These are phyloP conservation scores for Apiospora phragmitis DNA, from an alignment of 2,329 filamentous ascomycete genomes.

Conservation along the genomic window DNA sequence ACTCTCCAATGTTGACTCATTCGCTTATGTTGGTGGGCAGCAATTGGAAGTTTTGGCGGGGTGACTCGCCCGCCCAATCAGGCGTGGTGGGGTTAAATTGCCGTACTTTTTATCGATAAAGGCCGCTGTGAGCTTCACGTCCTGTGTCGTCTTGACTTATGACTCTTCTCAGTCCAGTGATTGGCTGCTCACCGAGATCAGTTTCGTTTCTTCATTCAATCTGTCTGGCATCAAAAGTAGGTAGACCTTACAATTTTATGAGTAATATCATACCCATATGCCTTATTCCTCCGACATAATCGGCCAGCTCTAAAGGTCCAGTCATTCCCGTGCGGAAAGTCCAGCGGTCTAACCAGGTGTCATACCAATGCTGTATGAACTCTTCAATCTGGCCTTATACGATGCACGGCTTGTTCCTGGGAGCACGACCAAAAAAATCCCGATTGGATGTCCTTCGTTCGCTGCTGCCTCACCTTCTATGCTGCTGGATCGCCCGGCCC, in stretches of 20 bases:
- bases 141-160: neutral
- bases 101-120: constrained; percentile 1
- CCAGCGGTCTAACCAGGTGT: neutral
- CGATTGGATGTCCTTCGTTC: neutral
- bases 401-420: neutral
- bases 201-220: neutral
- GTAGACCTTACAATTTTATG: neutral
- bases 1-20: neutral
- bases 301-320: neutral
- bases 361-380: neutral
- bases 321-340: neutral
- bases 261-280: neutral
- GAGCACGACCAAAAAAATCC: neutral
- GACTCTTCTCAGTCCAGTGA: neutral
- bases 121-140: neutral
- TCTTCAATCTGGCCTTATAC: too few species aligned
- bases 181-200: neutral
- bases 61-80: neutral
- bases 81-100: constrained; percentile 3
- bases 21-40: neutral
- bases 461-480: too few species aligned
- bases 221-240: neutral
- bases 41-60: constrained; percentile 7
- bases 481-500: neutral
- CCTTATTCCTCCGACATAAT: neutral